Evolutionary conservation across 371 early-diverging fungal species (phyloP).

Genomic region (Mortierella sp.): DNA sequence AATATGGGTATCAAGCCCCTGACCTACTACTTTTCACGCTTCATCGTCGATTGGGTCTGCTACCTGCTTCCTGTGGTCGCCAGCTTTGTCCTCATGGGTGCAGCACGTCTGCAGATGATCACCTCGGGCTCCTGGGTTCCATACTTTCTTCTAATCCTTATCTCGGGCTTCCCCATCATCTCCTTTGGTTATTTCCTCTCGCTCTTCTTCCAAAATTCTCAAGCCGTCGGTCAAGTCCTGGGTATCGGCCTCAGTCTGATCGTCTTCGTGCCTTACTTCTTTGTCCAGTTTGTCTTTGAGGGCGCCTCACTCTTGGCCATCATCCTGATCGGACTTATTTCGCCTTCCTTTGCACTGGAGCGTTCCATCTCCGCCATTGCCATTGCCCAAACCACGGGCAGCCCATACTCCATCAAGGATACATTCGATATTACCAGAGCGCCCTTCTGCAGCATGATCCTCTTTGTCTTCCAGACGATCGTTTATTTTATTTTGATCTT

Average conservation of each 20-base stretch:
- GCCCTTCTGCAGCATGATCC: slow-evolving; percentile 37
- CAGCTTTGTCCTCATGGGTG: slow-evolving; percentile 33
- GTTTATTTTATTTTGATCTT: slow-evolving; percentile 31
- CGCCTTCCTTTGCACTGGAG: slow-evolving; percentile 56
- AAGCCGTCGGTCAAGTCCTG: slow-evolving; percentile 52
- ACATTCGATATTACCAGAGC: slow-evolving; percentile 38
- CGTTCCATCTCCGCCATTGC: slow-evolving; percentile 50
- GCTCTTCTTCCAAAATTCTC: slow-evolving; percentile 43
- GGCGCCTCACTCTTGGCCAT: slow-evolving; percentile 36
- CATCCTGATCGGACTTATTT: slow-evolving; percentile 33
- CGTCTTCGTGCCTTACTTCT: slow-evolving; percentile 57
- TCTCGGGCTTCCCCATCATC: slow-evolving; percentile 44
- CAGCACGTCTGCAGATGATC: slow-evolving; percentile 36
- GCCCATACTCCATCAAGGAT: slow-evolving; percentile 37
- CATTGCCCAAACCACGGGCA: slow-evolving; percentile 21
- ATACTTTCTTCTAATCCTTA: slow-evolving; percentile 42
- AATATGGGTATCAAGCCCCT: slow-evolving; percentile 51
- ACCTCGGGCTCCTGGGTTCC: slow-evolving; percentile 44
- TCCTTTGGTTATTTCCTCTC: slow-evolving; percentile 46
- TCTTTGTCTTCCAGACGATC: slow-evolving; percentile 35
- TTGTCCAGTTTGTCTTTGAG: slow-evolving; percentile 53
- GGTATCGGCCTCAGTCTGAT: slow-evolving; percentile 48
- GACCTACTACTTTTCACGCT: slow-evolving; percentile 50
- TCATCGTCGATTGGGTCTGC: slow-evolving; percentile 38
- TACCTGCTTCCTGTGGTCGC: slow-evolving; percentile 48